Percentiles rank a stretch among this genome's conserved stretches.
phyloP scores from a whole-genome alignment of 164 flowering plant species.

The Aristolochia californica region DNA sequence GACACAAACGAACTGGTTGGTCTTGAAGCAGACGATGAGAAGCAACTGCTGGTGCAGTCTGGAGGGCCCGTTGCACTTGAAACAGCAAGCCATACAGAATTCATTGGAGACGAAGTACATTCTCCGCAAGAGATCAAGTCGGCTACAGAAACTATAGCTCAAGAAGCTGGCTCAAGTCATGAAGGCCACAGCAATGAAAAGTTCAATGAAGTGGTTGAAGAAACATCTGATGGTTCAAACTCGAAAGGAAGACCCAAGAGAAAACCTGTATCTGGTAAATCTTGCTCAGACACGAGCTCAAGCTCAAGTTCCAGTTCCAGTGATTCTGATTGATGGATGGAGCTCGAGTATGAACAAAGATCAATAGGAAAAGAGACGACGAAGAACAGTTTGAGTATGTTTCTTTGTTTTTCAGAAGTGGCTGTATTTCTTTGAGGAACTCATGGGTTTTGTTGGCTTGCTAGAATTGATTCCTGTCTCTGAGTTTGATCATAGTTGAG shows the following conservation, averaged over 20 bases:
- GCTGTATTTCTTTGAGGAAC: background rate
- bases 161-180: conserved; percentile 8
- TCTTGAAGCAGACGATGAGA: background rate
- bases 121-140: too few species aligned
- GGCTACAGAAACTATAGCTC: conserved; percentile 2
- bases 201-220: conserved; percentile 2
- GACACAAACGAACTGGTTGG: too few species aligned
- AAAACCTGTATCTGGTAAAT: conserved; percentile 15
- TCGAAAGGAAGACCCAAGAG: conserved; percentile 3
- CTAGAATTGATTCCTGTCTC: conserved; percentile 1
- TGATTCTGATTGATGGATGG: conserved; percentile 2
- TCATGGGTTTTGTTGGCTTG: background rate
- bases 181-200: conserved; percentile 8
- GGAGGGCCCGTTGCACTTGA: conserved; percentile 10
- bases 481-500: background rate
- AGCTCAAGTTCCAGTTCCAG: conserved; percentile 11
- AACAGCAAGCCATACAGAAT: background rate
- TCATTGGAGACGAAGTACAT: too few species aligned
- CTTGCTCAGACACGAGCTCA: conserved; percentile 16
- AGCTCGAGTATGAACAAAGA: background rate
- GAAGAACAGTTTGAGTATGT: background rate
- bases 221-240: conserved; percentile 9
- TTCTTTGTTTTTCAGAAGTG: background rate
- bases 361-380: background rate
- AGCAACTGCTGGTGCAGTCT: conserved; percentile 1